Conservation (phyloP, 2,329 filamentous ascomycete genomes). For the Fusarium avenaceum region DNA sequence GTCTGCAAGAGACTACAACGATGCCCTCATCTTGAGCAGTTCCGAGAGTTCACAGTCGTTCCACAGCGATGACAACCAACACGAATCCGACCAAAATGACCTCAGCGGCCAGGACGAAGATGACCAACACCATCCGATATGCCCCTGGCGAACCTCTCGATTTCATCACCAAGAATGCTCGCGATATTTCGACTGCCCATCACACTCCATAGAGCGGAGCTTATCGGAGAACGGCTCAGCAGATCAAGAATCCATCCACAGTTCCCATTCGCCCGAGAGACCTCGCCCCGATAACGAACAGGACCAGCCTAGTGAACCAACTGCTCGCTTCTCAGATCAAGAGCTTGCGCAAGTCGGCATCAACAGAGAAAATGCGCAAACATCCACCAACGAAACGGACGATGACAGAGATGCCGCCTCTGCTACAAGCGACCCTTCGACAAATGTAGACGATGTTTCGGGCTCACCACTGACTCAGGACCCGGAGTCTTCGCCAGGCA, state of each 20-base stretch:
- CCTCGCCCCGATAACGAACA: conserved; percentile 19
- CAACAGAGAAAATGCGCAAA: conserved; percentile 2
- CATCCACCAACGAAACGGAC: conserved; percentile 2
- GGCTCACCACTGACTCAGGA: conserved; percentile 11
- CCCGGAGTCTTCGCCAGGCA: conserved; percentile 5
- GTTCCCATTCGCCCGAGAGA: conserved; percentile 11
- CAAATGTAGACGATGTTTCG: conserved; percentile 1
- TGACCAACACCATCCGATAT: conserved; percentile 40
- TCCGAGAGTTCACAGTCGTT: conserved; percentile 56
- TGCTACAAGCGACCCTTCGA: not conserved
- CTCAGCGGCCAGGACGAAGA: not conserved
- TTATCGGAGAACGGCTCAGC: conserved; percentile 46
- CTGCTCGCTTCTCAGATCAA: conserved; percentile 31
- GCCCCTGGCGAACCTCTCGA: conserved; percentile 56
- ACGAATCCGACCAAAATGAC: conserved; percentile 13
- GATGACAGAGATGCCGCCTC: conserved; percentile 15
- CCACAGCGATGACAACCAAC: conserved; percentile 51
- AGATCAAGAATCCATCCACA: conserved; percentile 46
- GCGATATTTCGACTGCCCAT: conserved; percentile 64
- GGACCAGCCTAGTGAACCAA: conserved; percentile 16
- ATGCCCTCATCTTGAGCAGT: conserved; percentile 27
- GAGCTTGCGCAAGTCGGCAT: conserved; percentile 32
- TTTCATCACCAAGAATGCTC: conserved; percentile 62
- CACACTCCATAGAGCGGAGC: conserved; percentile 59
- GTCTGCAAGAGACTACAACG: conserved; percentile 29